Conservation (phyloP, 2,329 filamentous ascomycete genomes). For the Exophiala sp. region DNA sequence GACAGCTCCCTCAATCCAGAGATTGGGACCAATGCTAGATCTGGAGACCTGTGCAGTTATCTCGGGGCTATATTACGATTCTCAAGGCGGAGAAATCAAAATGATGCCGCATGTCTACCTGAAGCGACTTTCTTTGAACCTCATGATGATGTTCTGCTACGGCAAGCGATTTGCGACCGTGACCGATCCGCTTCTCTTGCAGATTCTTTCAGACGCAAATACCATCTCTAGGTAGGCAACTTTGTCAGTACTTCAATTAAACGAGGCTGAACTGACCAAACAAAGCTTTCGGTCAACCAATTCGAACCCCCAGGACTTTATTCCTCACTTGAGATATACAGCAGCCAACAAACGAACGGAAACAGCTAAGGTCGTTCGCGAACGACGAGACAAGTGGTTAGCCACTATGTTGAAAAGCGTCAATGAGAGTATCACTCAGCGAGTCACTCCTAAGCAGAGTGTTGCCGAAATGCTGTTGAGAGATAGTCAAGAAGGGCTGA, state of each 20-base stretch:
- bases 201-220: background rate
- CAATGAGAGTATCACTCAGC: too few species aligned
- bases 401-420: too few species aligned
- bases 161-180: background rate
- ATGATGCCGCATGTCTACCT: background rate
- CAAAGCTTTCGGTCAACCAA: constrained; percentile 1
- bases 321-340: background rate
- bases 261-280: background rate
- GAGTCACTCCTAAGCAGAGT: too few species aligned
- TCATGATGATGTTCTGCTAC: constrained; percentile 4
- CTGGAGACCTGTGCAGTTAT: constrained; percentile 13
- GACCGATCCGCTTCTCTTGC: background rate
- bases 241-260: background rate
- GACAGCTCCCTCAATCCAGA: constrained; percentile 11
- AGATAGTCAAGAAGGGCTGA: background rate
- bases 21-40: constrained; percentile 10
- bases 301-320: background rate
- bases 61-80: constrained; percentile 5
- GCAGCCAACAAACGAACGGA: background rate
- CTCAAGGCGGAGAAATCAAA: background rate
- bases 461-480: too few species aligned
- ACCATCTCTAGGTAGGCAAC: background rate
- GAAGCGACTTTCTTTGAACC: background rate
- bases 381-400: background rate
- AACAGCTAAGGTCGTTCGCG: background rate